phyloP scores from a whole-genome alignment of 495 filamentous ascomycete genomes.

The Penicillium coffeae region DNA sequence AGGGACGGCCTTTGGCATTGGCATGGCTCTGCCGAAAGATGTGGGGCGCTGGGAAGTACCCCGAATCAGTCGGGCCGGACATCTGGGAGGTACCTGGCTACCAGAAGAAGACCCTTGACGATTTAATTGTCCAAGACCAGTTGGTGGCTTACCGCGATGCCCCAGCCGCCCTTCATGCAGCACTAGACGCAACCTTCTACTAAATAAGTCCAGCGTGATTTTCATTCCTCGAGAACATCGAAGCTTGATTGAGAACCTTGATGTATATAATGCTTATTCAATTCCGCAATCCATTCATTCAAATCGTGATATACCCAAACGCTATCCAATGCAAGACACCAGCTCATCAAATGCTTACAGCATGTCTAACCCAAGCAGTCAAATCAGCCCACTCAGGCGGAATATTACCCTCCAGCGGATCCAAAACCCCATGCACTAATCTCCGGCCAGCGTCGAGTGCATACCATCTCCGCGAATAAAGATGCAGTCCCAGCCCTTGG shows the following conservation, averaged over 20 bases:
- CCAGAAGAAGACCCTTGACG: slow-evolving; percentile 4
- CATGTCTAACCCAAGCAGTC: background rate
- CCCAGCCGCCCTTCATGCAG: background rate
- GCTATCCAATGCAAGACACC: too few relatives aligned
- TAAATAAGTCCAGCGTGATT: too few relatives aligned
- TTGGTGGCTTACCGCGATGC: slow-evolving; percentile 3
- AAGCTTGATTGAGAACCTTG: too few relatives aligned
- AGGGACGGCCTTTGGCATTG: slow-evolving; percentile 3
- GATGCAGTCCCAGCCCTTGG: background rate
- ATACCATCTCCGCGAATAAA: background rate
- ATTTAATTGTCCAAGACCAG: slow-evolving; percentile 1
- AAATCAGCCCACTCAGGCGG: background rate
- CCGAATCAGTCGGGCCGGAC: slow-evolving; percentile 5
- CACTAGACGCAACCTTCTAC: background rate
- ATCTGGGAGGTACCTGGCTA: slow-evolving; percentile 5
- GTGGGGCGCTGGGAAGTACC: slow-evolving; percentile 15
- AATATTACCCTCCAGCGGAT: background rate
- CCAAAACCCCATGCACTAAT: background rate
- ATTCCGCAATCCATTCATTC: too few relatives aligned
- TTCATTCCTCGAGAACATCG: too few relatives aligned
- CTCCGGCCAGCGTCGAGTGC: background rate
- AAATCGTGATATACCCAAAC: too few relatives aligned
- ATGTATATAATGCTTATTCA: too few relatives aligned
- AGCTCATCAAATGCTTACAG: background rate
- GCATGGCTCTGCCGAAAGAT: slow-evolving; percentile 14